Conservation (phyloP, 2,329 filamentous ascomycete genomes). For the Chrysosporium keratinophilum region DNA sequence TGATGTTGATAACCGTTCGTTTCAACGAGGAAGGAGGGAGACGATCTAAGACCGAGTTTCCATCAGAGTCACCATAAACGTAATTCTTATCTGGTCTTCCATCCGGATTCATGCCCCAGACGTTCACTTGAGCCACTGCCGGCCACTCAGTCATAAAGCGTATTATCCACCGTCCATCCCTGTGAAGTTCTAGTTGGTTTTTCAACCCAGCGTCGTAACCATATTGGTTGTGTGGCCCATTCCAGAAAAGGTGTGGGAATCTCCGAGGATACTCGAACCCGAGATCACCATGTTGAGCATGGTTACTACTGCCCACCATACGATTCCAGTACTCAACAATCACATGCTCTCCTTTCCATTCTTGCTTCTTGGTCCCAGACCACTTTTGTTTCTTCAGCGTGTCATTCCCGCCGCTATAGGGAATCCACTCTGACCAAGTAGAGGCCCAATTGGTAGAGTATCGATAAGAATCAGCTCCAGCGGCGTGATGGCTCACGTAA, state of each 20-base stretch:
- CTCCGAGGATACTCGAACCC: constrained; percentile 38
- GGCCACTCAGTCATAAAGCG: constrained; percentile 57
- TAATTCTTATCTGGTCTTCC: constrained; percentile 51
- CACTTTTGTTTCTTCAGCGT: constrained; percentile 43
- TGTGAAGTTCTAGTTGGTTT: constrained; percentile 43
- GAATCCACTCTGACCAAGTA: constrained; percentile 49
- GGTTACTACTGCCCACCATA: constrained; percentile 48
- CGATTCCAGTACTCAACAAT: constrained; percentile 54
- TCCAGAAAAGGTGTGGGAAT: constrained; percentile 53
- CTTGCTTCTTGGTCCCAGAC: constrained; percentile 49
- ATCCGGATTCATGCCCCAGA: constrained; percentile 57
- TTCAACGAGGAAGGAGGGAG: constrained; percentile 50
- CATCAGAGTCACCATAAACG: constrained; percentile 52
- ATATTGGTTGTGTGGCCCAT: constrained; percentile 54
- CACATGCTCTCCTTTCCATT: constrained; percentile 53
- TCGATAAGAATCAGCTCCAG: constrained; percentile 53
- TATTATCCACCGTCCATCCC: constrained; percentile 45
- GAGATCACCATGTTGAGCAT: constrained; percentile 51
- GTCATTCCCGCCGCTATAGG: constrained; percentile 45
- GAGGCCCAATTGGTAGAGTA: constrained; percentile 54
- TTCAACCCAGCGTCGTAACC: constrained; percentile 52
- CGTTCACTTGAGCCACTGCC: constrained; percentile 50
- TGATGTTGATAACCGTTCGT: constrained; percentile 50
- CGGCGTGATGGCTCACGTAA: constrained; percentile 48
- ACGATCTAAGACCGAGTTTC: constrained; percentile 51